These are phyloP conservation scores for Penicillium macrosclerotiorum DNA, from an alignment of 495 filamentous ascomycete genomes.

Conservation along the genomic window DNA sequence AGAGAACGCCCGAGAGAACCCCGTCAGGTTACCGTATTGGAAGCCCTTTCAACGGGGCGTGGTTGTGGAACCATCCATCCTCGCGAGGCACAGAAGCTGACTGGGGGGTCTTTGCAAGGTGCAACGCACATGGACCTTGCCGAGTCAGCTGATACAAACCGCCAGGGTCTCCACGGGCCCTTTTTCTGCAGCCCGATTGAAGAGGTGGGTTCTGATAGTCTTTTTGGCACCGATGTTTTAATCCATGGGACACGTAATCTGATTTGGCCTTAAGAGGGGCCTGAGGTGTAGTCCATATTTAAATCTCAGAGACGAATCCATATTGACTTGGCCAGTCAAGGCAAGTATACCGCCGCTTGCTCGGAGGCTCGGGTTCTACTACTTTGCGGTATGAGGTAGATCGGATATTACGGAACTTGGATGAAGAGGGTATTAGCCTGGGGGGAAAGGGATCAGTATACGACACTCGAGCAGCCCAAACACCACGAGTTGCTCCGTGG, in stretches of 20 bases:
- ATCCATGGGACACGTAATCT: constrained; percentile 6
- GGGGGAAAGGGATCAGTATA: no score
- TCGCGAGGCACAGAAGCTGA: background rate
- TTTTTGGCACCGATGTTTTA: background rate
- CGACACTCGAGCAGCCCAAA: background rate
- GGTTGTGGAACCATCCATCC: constrained; percentile 5
- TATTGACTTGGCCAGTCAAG: no score
- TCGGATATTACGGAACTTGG: background rate
- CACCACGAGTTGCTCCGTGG: no score
- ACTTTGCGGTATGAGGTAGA: background rate
- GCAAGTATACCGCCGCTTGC: background rate
- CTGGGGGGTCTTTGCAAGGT: no score
- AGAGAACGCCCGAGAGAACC: background rate
- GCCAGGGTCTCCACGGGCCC: no score
- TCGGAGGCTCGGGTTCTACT: background rate
- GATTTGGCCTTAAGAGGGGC: constrained; percentile 2
- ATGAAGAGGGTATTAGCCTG: no score
- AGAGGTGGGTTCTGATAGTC: constrained; percentile 14
- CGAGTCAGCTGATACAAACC: constrained; percentile 24
- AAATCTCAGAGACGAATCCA: background rate
- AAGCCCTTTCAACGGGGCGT: background rate
- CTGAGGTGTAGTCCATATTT: constrained; percentile 3
- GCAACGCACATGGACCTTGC: background rate
- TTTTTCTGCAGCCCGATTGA: constrained; percentile 24
- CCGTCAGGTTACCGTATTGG: background rate